A percentile compares a stretch with the other conserved stretches of the same genome.
Conservation (phyloP, 129 eudicot genomes). For the Flaveria brownii region DNA sequence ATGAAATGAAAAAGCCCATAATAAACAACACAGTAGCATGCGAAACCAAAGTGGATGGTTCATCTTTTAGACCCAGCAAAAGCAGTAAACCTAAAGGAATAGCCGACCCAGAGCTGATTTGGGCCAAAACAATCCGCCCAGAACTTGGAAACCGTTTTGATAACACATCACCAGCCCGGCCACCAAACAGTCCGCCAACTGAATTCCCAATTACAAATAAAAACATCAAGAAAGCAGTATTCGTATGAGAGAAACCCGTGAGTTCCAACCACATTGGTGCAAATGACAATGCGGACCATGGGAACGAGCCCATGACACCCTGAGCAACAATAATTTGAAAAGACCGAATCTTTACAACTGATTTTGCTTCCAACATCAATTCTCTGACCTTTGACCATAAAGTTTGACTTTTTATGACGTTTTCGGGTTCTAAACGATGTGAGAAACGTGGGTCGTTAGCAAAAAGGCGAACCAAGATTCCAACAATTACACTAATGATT, state of each 20-base stretch:
- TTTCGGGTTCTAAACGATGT: slow-evolving; percentile 16
- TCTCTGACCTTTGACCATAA: slow-evolving; percentile 57
- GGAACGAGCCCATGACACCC: slow-evolving; percentile 93
- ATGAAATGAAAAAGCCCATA: slow-evolving; percentile 82
- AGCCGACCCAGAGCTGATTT: slow-evolving; percentile 83
- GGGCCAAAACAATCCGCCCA: slow-evolving; percentile 80
- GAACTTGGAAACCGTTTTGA: slow-evolving; percentile 68
- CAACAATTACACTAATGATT: slow-evolving; percentile 73
- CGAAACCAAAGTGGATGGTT: slow-evolving; percentile 51
- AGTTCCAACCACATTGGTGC: slow-evolving; percentile 98
- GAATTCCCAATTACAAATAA: slow-evolving; percentile 72
- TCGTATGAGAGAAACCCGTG: slow-evolving; percentile 69
- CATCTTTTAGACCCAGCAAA: slow-evolving; percentile 56
- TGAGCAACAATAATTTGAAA: slow-evolving; percentile 92
- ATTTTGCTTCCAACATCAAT: slow-evolving; percentile 57
- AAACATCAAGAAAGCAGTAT: slow-evolving; percentile 65
- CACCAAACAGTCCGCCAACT: slow-evolving; percentile 91
- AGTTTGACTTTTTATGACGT: slow-evolving; percentile 33
- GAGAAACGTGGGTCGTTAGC: slow-evolving; percentile 85
- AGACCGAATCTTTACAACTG: slow-evolving; percentile 63
- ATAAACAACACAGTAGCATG: slow-evolving; percentile 60
- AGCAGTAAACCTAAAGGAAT: slow-evolving; percentile 84
- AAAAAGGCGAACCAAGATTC: slow-evolving; percentile 68
- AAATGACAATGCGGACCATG: slow-evolving; percentile 97
- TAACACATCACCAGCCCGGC: slow-evolving; percentile 72